phyloP scores from a whole-genome alignment of 176 grass and related monocot species.

The Cocos nucifera region DNA sequence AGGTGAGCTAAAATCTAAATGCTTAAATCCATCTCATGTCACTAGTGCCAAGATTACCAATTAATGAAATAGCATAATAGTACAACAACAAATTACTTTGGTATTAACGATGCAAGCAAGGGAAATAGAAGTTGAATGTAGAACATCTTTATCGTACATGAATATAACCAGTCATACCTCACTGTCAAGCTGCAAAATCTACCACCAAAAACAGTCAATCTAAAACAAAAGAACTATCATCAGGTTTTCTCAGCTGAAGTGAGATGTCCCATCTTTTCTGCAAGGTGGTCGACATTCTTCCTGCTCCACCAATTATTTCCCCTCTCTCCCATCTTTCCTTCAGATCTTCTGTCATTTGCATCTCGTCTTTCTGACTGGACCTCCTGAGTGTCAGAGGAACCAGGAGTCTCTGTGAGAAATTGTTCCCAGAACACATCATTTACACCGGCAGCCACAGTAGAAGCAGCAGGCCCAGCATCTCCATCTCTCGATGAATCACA shows the following conservation, averaged over 20 bases:
- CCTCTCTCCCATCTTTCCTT: conserved; percentile 17
- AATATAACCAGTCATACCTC: conserved; percentile 2
- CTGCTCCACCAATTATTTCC: conserved; percentile 43
- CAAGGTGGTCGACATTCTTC: conserved; percentile 46
- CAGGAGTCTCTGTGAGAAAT: conserved; percentile 83
- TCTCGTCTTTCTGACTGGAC: conserved; percentile 65
- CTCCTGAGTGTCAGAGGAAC: conserved; percentile 37
- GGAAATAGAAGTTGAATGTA: too few species aligned
- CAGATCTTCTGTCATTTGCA: conserved; percentile 27
- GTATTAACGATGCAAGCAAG: too few species aligned
- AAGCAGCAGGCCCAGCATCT: conserved; percentile 8
- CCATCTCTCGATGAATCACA: conserved; percentile 40
- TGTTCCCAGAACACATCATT: conserved; percentile 95
- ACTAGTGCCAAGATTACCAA: too few species aligned
- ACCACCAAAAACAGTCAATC: neutral
- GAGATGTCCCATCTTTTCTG: conserved; percentile 58
- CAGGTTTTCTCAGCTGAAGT: conserved; percentile 60
- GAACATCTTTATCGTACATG: too few species aligned
- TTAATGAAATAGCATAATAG: too few species aligned
- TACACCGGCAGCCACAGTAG: conserved; percentile 26
- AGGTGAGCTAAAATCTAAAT: too few species aligned
- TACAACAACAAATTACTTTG: too few species aligned
- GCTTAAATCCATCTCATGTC: too few species aligned
- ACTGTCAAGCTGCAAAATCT: neutral
- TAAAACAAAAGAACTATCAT: conserved; percentile 14